Evolutionary conservation across 2,329 filamentous ascomycete species (phyloP), one percentile per base, ranked within the genome.

Genomic region (Beauveria varroae): DNA sequence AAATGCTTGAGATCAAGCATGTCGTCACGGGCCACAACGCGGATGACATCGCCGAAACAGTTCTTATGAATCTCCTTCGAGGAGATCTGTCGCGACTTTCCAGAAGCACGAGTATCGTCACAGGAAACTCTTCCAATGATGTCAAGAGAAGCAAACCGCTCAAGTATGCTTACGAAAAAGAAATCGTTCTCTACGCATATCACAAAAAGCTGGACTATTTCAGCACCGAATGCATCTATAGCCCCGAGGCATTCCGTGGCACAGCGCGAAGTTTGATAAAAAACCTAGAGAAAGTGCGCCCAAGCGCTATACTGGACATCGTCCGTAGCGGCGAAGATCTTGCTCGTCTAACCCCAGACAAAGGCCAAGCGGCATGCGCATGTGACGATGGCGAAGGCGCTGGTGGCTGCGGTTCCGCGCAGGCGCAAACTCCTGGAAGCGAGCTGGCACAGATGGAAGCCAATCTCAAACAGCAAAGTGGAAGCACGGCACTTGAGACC

Each of bases 111-210:
- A 95, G 86, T 66, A 98, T 99, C 67, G 81, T 98, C 16, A 99
- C 87, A 2, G 89, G 84, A 46, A 88, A 86, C 68, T 79, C 86
- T 37, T 84, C 82, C n/a, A 92, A 90, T 63, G 91, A 96, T 63
- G 93, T 97, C 66, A 96, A 96, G 78, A 85, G 95, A 65, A 96
- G 91, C 76, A 99, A 99, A 76, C 95, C 95, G 16, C 81, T 99
- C 51, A 98, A 99, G 74, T 99, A 98, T 73, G 93, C 93, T 1
- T 99, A 98, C 71, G 95, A 99, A 73, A 99, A 99, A 77, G 95
- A 99, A 72, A 99, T 99, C 67, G 95, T 99, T 20, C 81, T 99
- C 6, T 99, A 99, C 72, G 95, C 95, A 5, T 91, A 98, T 71
- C 92, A 99, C 78, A 96, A 95, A 75, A 93, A 93, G 73, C 81